Evolutionary conservation across 768 basidiomycete genomes (phyloP), one percentile per base, ranked within the genome.

Genomic region (Infundibulicybe gibba): DNA sequence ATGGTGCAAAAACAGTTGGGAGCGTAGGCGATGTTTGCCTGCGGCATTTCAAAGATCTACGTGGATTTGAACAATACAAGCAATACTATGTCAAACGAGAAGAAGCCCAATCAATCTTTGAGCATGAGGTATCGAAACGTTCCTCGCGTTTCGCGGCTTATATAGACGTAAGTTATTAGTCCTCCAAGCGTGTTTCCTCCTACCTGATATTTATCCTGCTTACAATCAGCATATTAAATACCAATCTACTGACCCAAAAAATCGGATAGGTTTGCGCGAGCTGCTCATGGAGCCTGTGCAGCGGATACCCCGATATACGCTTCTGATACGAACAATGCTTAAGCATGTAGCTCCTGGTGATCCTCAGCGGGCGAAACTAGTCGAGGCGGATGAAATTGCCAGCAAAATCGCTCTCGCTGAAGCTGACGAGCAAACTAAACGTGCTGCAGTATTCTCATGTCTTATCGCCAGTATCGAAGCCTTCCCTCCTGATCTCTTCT

Each of bases 261-360:
- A 90, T 61, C 88, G 92, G 34, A 79, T 95, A 47, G 93, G 90
- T 38, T 72, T 97, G 45, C 79, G 94, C 20, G 94, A 95, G 61
- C 79, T 97, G 41, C 75, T 97, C 16, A 95, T 95, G 85, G 94
- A 98, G 54, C 94, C 94, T 13, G 91, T 97, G 5, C 94, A 98
- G 59, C 83, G 94, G 31, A 92, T 98, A 58, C 94, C 94, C 3
- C 77, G 95, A 53, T 97, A 97, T 66, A 94, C 92, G 1, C 73
- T 98, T 19, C 76, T 98, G 54, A 91, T 95, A 65, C 86, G 90
- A 49, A 89, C 79, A 5, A 98, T 98, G 86, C 71, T 94, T 59
- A 92, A 94, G 65, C 79, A 89, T 58, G 90, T 97, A 87, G 76
- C 80, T 12, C 79, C 78, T 0, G 73, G 75, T 41, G 91, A 97